These are phyloP conservation scores for Alternaria sp. DNA, from an alignment of 2,329 filamentous ascomycete genomes.

Conservation along the genomic window DNA sequence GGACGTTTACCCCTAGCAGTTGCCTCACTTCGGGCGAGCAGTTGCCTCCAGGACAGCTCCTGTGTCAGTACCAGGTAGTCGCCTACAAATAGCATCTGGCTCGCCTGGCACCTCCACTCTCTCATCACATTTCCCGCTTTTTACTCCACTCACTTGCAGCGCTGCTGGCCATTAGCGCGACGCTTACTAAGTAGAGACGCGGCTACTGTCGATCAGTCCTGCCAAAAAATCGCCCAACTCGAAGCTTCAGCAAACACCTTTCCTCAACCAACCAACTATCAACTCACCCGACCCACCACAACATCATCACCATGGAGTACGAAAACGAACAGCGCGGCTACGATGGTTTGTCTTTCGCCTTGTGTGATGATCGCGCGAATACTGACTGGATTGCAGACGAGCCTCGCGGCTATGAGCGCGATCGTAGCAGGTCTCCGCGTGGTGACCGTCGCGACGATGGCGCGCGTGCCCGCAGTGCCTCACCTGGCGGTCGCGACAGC, in stretches of 20 bases:
- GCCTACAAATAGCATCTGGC: slow-evolving; percentile 15
- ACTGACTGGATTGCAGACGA: slow-evolving; percentile 58
- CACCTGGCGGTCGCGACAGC: slow-evolving; percentile 65
- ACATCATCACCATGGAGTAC: slow-evolving; percentile 67
- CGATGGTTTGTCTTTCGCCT: slow-evolving; percentile 63
- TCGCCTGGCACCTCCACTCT: slow-evolving; percentile 6
- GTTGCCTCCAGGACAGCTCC: slow-evolving; percentile 15
- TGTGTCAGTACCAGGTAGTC: slow-evolving; percentile 4
- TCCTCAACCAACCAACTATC: slow-evolving; percentile 29
- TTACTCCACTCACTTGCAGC: slow-evolving; percentile 36
- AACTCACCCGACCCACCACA: slow-evolving; percentile 35
- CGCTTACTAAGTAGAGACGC: slow-evolving; percentile 41
- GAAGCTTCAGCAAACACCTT: slow-evolving; percentile 34
- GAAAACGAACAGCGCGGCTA: slow-evolving; percentile 72
- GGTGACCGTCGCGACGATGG: slow-evolving; percentile 62
- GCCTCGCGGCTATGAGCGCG: slow-evolving; percentile 69
- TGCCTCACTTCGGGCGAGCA: slow-evolving; percentile 26
- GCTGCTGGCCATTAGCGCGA: slow-evolving; percentile 34
- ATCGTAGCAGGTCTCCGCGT: slow-evolving; percentile 72
- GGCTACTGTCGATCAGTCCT: slow-evolving; percentile 44
- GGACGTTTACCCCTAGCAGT: slow-evolving; percentile 17
- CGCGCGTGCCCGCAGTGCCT: slow-evolving; percentile 70
- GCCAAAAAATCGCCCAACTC: slow-evolving; percentile 40
- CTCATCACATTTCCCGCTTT: slow-evolving; percentile 12
- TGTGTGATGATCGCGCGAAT: slow-evolving; percentile 16